phyloP scores from a whole-genome alignment of 768 basidiomycete genomes.

The Termitomyces sp. region DNA sequence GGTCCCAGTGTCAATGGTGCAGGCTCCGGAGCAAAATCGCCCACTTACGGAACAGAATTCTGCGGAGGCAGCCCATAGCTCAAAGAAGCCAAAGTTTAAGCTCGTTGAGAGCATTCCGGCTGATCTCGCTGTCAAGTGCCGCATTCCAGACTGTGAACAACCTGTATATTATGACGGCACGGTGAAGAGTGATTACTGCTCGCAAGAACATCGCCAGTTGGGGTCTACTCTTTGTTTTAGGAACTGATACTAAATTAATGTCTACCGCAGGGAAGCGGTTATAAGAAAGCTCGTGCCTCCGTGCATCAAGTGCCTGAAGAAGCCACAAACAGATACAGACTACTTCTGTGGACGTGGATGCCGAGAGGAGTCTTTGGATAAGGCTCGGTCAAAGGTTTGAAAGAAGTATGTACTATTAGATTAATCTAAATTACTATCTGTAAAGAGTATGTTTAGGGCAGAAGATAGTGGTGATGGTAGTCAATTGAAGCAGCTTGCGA shows the following conservation, averaged over 20 bases:
- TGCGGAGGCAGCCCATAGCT: neutral
- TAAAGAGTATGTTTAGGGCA: too few species aligned
- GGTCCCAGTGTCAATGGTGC: neutral
- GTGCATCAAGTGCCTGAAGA: slow-evolving; percentile 59
- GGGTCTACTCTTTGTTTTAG: slow-evolving; percentile 17
- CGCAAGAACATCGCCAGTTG: slow-evolving; percentile 57
- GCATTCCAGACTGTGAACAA: slow-evolving; percentile 53
- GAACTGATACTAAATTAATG: neutral
- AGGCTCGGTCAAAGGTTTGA: neutral
- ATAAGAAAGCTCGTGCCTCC: slow-evolving; percentile 40
- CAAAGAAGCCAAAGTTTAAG: neutral
- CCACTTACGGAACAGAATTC: neutral
- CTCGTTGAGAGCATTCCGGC: neutral
- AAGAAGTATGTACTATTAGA: neutral
- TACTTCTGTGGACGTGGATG: slow-evolving; percentile 60
- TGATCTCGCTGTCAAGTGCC: slow-evolving; percentile 22
- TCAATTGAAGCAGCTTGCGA: neutral
- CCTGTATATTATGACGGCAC: slow-evolving; percentile 49
- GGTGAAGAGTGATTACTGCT: slow-evolving; percentile 54
- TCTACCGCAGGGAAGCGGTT: slow-evolving; percentile 47
- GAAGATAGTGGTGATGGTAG: neutral
- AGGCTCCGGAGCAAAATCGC: neutral
- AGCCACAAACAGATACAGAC: slow-evolving; percentile 54
- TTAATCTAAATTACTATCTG: neutral
- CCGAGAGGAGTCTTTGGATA: slow-evolving; percentile 40